These are phyloP conservation scores for Alternaria solani DNA, from an alignment of 2,329 filamentous ascomycete genomes.

Conservation along the genomic window DNA sequence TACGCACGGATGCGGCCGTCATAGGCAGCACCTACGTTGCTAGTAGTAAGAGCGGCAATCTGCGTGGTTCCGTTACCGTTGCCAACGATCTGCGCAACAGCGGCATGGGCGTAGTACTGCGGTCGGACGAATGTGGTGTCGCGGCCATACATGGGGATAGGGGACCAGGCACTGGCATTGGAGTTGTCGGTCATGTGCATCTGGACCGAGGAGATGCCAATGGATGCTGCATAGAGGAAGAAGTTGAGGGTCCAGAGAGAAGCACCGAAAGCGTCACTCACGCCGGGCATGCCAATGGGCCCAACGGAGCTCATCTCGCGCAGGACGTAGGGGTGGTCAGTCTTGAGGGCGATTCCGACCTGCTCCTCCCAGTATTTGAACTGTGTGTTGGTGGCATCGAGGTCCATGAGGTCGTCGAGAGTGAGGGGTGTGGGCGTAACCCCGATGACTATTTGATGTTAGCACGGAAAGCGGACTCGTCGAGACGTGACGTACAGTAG, in stretches of 20 bases:
- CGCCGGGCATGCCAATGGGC: slow-evolving; percentile 56
- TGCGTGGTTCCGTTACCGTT: slow-evolving; percentile 57
- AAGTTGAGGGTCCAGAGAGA: slow-evolving; percentile 63
- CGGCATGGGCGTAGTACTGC: slow-evolving; percentile 61
- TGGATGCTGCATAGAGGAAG: slow-evolving; percentile 58
- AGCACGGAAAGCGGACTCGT: slow-evolving; percentile 11
- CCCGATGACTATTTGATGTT: slow-evolving; percentile 51
- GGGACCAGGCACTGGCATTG: slow-evolving; percentile 61
- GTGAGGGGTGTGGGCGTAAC: slow-evolving; percentile 57
- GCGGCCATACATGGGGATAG: slow-evolving; percentile 51
- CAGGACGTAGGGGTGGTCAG: slow-evolving; percentile 58
- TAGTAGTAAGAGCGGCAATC: slow-evolving; percentile 49
- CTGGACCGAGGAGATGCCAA: slow-evolving; percentile 59
- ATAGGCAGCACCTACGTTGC: slow-evolving; percentile 48
- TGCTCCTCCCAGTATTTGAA: slow-evolving; percentile 58
- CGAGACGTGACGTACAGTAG: slow-evolving; percentile 49
- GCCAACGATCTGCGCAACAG: slow-evolving; percentile 60
- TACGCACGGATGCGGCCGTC: slow-evolving; percentile 55
- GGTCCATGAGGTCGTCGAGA: slow-evolving; percentile 55
- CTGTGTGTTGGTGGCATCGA: slow-evolving; percentile 58
- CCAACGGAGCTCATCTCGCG: slow-evolving; percentile 62
- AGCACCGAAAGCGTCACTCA: slow-evolving; percentile 60
- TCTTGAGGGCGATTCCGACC: slow-evolving; percentile 52
- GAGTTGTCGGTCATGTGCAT: slow-evolving; percentile 65
- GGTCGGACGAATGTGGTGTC: slow-evolving; percentile 58